Base-by-base conservation (phyloP, 2,329 filamentous ascomycete genomes). In the Cryphonectria nitschkei region DNA sequence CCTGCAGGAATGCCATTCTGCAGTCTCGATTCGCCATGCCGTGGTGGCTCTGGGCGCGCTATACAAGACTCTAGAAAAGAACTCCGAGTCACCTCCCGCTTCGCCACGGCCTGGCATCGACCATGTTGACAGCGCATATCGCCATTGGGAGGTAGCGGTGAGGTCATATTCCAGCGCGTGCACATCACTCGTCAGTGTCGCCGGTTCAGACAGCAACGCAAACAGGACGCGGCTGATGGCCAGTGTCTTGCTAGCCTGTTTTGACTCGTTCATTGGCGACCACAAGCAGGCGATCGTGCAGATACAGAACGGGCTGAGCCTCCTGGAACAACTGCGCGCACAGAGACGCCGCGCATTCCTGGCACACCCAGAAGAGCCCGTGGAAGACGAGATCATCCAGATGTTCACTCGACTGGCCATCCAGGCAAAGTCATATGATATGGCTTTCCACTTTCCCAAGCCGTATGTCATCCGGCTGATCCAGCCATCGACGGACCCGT, bases 371-470 rank as follows among this genome's bases (percentile, higher is more conserved):
- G 84, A 84, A 67, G 85, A 86, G 68, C 82, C 85, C 0, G 82
- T 88, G 7, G 87, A 89, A 73, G 84, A 87, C 66, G 89, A 90
- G 75, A 82, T 91, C 37, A 82, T 88, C 7, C 86, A 88, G 65
- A 90, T 90, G 81, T 90, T 90, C 74, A 89, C 86, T 1, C 84
- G 89, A 5, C 81, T 90, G 2, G 88, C 88, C 2, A 89, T 90
- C 60, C 89, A 90, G 77, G 89, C 89, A 60, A 91, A 90, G 76
- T 90, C 88, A 0, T 91, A 91, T 76, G 89, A 90, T 75, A 88
- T 90, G 87, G 89, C 89, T 43, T 91, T 90, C 75, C 89, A 91
- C 76, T 90, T 90, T 71, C 88, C 88, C 0, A 83, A 88, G 41
- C 88, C 88, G 0, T 89, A 85, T 69, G 88, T 90, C 8, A 87